Evolutionary conservation across 305 asterid species (phyloP), one percentile per base, ranked within the genome.

Genomic region (Fraxinus floribunda): DNA sequence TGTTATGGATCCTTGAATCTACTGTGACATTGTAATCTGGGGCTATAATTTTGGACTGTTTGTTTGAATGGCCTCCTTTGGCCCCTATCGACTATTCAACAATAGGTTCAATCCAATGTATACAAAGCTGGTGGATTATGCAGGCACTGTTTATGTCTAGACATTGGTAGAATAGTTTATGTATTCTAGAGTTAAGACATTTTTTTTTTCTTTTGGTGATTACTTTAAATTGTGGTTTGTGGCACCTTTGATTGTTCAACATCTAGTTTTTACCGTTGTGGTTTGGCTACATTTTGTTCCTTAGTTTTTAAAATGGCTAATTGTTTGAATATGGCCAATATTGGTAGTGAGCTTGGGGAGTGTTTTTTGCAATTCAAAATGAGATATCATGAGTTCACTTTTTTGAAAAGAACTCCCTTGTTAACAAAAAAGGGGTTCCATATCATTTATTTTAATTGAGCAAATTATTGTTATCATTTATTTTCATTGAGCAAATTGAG

Each of bases 91-190:
- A 86, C 72, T 81, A 64, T 81, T 84, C 75, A n/a, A 24, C 73
- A 82, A 30, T 84, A 83, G 87, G 83, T 26, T 62, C 74, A 11
- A 11, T 79, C 78, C 79, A 62, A 76, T 88, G 86, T 88, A 86
- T 91, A 88, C 89, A 86, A 64, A 77, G 72, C 79, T 84, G 41
- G 75, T 83, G 80, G 86, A 88, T 83, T 89, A 91, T 88, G 91
- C 84, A 84, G 88, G 81, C 76, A 66, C 76, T 30, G 44, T 71
- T 15, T 68, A 9, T 71, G 44, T 71, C 44, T 32, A 71, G 76
- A 44, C 44, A 71, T 4, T 71, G 41, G 24, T 71, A 30, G 13
- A 32, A 13, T 15, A 29, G 20, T 30, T 70, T 15, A 11, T 70
- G 76, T 70, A 70, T 30, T 70, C 41, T 70, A 15, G 24, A 32